Evolutionary conservation across 371 early-diverging fungal species (phyloP), one percentile per base, ranked within the genome.

Genomic region (Fennellomyces sp.): DNA sequence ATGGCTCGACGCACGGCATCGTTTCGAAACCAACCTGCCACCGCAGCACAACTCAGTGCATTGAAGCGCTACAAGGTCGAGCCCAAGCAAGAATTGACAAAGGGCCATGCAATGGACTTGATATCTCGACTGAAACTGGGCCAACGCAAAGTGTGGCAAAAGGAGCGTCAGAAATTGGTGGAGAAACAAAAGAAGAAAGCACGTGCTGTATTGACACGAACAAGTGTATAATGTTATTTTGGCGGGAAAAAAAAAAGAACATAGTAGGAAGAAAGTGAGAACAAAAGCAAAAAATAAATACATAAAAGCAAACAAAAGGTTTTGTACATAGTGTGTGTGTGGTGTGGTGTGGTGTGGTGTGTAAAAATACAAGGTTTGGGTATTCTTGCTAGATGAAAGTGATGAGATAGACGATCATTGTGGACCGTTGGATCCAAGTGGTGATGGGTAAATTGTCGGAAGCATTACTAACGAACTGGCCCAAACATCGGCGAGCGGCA

Each of bases 41-140:
- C 83, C 0, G 58, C 60, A 1, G 67, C 75, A 4, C 92, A 93
- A 68, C 31, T 76, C 17, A 54, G 57, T 8, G 64, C 70, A 12
- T 64, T 92, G 25, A 35, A 48, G 13, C 60, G 60, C 10, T 66
- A 64, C 19, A 58, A 65, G 2, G 54, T 69, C 19, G 53, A 61
- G 12, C 51, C 63, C 25, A 57, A 60, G 56, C 31, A 35, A 13
- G 15, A 42, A 1, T 36, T 85, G 52, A 83, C 75, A 1, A 85
- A 81, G 59, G 87, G 87, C 3, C 83, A 85, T 52, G 87, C 87
- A 0, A 80, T 83, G 67, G 80, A 83, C 52, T 64, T 85, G 30
- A 69, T 87, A 31, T 75, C 82, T 0, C 74, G 78, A 21, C 41
- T 84, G 12, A 69, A 70, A 17, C 67, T 76, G 56, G 87, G 87